phyloP scores from a whole-genome alignment of 768 basidiomycete genomes.

The Macrolepiota albuminosa region DNA sequence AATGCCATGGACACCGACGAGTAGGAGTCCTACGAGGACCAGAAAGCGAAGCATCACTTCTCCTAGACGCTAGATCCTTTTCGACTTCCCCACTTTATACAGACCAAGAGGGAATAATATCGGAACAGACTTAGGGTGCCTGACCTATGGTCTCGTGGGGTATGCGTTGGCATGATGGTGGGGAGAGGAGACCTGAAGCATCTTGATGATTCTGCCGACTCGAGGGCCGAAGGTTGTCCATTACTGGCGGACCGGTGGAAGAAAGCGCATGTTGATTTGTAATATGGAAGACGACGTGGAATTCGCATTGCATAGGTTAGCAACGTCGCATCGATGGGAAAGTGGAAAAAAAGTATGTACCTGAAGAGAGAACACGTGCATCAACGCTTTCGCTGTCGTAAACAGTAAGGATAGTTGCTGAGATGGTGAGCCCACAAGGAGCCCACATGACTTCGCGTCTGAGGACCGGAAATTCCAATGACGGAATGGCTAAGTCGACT shows the following conservation, averaged over 20 bases:
- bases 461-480: background rate
- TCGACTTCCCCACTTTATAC: background rate
- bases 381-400: background rate
- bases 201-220: constrained; percentile 7
- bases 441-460: background rate
- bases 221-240: constrained; percentile 1
- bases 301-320: background rate
- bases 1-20: constrained; percentile 30
- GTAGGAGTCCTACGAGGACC: background rate
- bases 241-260: background rate
- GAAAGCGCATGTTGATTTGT: background rate
- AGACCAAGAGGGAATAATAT: constrained; percentile 3
- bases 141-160: constrained; percentile 3
- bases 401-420: background rate
- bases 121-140: constrained; percentile 1
- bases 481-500: background rate
- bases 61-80: background rate
- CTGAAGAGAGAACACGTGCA: background rate
- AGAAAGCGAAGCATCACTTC: constrained; percentile 7
- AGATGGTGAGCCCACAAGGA: background rate
- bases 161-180: background rate
- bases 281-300: background rate
- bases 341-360: background rate
- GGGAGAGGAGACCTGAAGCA: background rate
- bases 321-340: background rate